phyloP scores from a whole-genome alignment of 768 basidiomycete species.

The Boletales sp. region DNA sequence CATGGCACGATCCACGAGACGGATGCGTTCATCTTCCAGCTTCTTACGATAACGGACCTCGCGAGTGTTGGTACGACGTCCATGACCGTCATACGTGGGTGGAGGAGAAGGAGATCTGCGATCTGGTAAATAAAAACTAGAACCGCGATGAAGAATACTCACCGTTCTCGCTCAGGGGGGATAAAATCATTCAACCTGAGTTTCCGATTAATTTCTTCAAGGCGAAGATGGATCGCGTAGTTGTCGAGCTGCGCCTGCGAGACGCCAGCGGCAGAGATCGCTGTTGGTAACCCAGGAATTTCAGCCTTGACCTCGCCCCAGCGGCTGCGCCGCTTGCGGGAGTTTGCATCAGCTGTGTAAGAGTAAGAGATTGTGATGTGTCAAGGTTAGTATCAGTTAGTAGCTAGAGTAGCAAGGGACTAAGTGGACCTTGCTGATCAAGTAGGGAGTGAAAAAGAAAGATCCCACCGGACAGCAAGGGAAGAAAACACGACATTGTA shows the following conservation, averaged over 20 bases:
- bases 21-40: conserved; percentile 87
- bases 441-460: conserved; percentile 22
- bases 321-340: conserved; percentile 93
- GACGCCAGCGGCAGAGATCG: conserved; percentile 89
- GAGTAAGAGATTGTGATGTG: conserved; percentile 39
- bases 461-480: conserved; percentile 34
- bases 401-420: conserved; percentile 33
- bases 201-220: conserved; percentile 98
- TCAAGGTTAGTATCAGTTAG: conserved; percentile 58
- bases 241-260: conserved; percentile 96
- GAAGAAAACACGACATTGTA: conserved; percentile 36
- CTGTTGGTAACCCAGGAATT: conserved; percentile 90
- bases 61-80: conserved; percentile 96
- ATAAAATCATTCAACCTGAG: conserved; percentile 91
- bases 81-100: conserved; percentile 95
- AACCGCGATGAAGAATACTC: background rate
- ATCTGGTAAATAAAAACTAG: conserved; percentile 11
- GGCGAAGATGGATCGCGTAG: conserved; percentile 91
- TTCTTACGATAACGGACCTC: conserved; percentile 98
- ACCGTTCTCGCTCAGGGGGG: conserved; percentile 94
- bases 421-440: conserved; percentile 29
- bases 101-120: conserved; percentile 91
- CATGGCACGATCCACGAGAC: conserved; percentile 92
- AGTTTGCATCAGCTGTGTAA: conserved; percentile 70
- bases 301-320: conserved; percentile 96